Percentiles rank a stretch among this genome's conserved stretches.
These are phyloP conservation scores for Myxozyma lipomycoides DNA, from an alignment of 805 yeast genomes.

Conservation along the genomic window DNA sequence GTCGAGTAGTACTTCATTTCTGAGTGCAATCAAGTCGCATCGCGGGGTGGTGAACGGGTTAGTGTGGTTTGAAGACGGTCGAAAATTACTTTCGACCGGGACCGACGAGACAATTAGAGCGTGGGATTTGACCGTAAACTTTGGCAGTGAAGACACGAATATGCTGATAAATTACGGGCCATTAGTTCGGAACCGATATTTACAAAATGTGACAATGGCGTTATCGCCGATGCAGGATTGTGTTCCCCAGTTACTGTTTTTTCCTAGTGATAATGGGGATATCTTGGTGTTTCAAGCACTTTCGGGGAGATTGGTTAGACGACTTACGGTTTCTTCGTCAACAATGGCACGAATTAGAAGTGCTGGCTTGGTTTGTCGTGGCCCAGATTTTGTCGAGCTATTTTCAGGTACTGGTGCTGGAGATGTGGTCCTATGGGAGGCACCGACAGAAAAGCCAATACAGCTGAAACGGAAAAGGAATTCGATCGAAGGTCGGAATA, in stretches of 20 bases:
- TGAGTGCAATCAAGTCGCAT: slow-evolving; percentile 55
- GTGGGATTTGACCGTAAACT: slow-evolving; percentile 59
- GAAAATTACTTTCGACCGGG: slow-evolving; percentile 61
- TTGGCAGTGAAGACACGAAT: slow-evolving; percentile 38
- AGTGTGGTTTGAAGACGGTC: slow-evolving; percentile 67
- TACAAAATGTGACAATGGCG: slow-evolving; percentile 55
- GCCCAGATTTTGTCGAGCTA: slow-evolving; percentile 23
- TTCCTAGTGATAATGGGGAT: slow-evolving; percentile 75
- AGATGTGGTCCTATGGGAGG: slow-evolving; percentile 25
- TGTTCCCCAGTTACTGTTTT: slow-evolving; percentile 55
- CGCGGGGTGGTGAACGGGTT: slow-evolving; percentile 75
- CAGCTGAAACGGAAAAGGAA: background rate
- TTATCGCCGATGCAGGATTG: slow-evolving; percentile 52
- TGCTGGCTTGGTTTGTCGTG: slow-evolving; percentile 22
- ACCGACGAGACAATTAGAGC: slow-evolving; percentile 74
- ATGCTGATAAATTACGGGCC: slow-evolving; percentile 75
- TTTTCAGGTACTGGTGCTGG: slow-evolving; percentile 26
- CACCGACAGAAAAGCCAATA: slow-evolving; percentile 2
- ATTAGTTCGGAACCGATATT: slow-evolving; percentile 58
- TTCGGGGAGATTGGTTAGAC: slow-evolving; percentile 60
- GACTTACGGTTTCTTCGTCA: slow-evolving; percentile 41
- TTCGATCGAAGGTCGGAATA: background rate
- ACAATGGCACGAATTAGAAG: slow-evolving; percentile 6
- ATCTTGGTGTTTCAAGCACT: slow-evolving; percentile 53
- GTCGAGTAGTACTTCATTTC: slow-evolving; percentile 6